Evolutionary conservation across 2,329 filamentous ascomycete genomes (phyloP).

Genomic region (Chaetomiaceae sp.): DNA sequence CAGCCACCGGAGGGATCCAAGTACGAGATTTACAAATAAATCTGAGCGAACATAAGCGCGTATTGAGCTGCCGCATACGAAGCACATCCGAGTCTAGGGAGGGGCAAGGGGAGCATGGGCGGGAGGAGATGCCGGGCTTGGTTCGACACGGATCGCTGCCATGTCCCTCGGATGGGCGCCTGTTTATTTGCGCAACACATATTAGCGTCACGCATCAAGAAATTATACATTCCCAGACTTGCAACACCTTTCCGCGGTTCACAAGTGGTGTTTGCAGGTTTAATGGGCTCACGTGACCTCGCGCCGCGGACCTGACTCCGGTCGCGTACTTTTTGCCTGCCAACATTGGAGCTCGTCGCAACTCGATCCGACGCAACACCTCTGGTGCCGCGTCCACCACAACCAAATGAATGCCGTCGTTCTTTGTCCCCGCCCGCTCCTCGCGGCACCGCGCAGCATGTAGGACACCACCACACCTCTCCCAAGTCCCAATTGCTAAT

Average conservation of each 20-base stretch:
- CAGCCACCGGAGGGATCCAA: constrained; percentile 83
- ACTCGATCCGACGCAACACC: not conserved
- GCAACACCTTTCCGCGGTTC: too few species aligned
- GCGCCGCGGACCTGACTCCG: constrained; percentile 8
- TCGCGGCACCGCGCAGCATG: constrained; percentile 52
- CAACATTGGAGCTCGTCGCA: not conserved
- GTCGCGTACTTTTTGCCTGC: constrained; percentile 2
- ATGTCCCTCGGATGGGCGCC: too few species aligned
- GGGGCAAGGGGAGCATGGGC: not conserved
- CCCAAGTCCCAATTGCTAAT: not conserved
- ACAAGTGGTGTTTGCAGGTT: too few species aligned
- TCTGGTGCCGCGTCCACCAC: not conserved
- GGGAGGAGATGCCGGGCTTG: too few species aligned
- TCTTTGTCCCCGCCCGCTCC: constrained; percentile 46
- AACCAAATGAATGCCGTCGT: constrained; percentile 34
- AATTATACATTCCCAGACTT: too few species aligned
- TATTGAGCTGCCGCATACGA: too few species aligned
- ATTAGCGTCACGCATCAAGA: not conserved
- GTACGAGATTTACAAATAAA: constrained; percentile 31
- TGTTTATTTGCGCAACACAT: not conserved
- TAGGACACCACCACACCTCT: constrained; percentile 23
- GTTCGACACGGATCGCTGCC: too few species aligned
- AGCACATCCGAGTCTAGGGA: too few species aligned
- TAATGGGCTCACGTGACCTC: constrained; percentile 24
- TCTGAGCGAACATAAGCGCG: constrained; percentile 6